A percentile compares a stretch with the other conserved stretches of the same genome.
These are phyloP conservation scores for Dalechampia spathulata DNA, from an alignment of 441 rosid genomes.

Conservation along the genomic window DNA sequence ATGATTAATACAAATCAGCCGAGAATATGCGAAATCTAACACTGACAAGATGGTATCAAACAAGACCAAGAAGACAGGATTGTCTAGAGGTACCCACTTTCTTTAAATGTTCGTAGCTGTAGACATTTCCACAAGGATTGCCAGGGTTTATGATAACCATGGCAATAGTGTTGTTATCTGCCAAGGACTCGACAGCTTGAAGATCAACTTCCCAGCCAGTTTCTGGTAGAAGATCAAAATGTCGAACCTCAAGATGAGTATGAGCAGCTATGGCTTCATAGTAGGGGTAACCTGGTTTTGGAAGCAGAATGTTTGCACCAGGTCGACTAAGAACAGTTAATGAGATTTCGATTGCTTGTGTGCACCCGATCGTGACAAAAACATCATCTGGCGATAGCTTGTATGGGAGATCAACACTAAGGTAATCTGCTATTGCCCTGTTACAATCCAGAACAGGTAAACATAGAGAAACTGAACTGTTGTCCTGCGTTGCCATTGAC, in stretches of 20 bases:
- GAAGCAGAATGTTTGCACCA: slow-evolving; percentile 50
- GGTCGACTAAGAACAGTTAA: slow-evolving; percentile 34
- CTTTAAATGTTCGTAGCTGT: slow-evolving; percentile 34
- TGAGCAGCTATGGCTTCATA: slow-evolving; percentile 37
- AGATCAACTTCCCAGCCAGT: slow-evolving; percentile 62
- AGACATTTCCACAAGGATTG: slow-evolving; percentile 64
- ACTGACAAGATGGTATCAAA: too few relatives aligned
- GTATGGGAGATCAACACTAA: slow-evolving; percentile 42
- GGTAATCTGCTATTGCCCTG: slow-evolving; percentile 61
- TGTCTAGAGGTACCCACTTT: slow-evolving; percentile 48
- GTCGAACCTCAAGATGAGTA: slow-evolving; percentile 41
- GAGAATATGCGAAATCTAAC: too few relatives aligned
- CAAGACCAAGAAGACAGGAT: too few relatives aligned
- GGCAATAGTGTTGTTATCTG: slow-evolving; percentile 47
- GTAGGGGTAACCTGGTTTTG: slow-evolving; percentile 48
- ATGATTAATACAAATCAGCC: too few relatives aligned
- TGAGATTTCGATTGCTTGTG: slow-evolving; percentile 39
- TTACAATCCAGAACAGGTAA: not conserved
- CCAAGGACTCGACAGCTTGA: slow-evolving; percentile 33
- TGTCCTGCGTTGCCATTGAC: too few relatives aligned
- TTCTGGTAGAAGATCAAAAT: slow-evolving; percentile 50
- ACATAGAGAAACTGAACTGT: too few relatives aligned
- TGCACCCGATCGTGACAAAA: slow-evolving; percentile 42
- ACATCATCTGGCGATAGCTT: slow-evolving; percentile 43
- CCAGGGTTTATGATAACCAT: slow-evolving; percentile 50